Percentiles rank a stretch among this genome's conserved stretches.
phyloP scores from a whole-genome alignment of 345 rosid genomes.

The Viola odorata region DNA sequence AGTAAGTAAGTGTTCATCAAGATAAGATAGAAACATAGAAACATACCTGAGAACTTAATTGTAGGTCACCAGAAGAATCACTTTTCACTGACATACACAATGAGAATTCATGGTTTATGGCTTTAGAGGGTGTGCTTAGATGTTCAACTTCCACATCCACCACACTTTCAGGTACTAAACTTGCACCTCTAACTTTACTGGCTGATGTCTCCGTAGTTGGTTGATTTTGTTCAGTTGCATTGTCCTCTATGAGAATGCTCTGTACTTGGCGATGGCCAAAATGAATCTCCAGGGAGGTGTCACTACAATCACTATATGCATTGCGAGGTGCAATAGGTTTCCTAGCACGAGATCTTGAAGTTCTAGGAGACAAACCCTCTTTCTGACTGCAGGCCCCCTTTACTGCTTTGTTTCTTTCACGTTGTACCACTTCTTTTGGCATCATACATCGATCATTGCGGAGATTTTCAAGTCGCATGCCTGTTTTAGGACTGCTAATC shows the following conservation, averaged over 20 bases:
- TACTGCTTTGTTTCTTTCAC: constrained; percentile 42
- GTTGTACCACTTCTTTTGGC: constrained; percentile 37
- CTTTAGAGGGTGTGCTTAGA: constrained; percentile 27
- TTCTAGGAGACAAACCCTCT: constrained; percentile 39
- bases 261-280: constrained; percentile 26
- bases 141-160: constrained; percentile 32
- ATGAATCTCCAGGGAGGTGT: constrained; percentile 40
- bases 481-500: constrained; percentile 38
- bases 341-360: constrained; percentile 31
- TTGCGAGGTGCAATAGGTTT: constrained; percentile 31
- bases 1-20: neutral
- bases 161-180: constrained; percentile 35
- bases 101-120: constrained; percentile 30
- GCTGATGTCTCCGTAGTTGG: constrained; percentile 34
- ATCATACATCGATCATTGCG: constrained; percentile 37
- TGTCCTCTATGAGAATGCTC: constrained; percentile 23
- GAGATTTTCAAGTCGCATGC: constrained; percentile 33
- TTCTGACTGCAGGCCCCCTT: constrained; percentile 34
- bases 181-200: constrained; percentile 22
- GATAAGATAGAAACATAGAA: constrained; percentile 12
- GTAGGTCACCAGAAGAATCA: constrained; percentile 27
- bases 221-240: constrained; percentile 26
- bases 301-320: constrained; percentile 22
- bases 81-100: constrained; percentile 26
- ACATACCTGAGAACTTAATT: constrained; percentile 31